Percentiles rank a stretch among this genome's conserved stretches.
phyloP scores from a whole-genome alignment of 768 basidiomycete species.

The Collybia sordida region DNA sequence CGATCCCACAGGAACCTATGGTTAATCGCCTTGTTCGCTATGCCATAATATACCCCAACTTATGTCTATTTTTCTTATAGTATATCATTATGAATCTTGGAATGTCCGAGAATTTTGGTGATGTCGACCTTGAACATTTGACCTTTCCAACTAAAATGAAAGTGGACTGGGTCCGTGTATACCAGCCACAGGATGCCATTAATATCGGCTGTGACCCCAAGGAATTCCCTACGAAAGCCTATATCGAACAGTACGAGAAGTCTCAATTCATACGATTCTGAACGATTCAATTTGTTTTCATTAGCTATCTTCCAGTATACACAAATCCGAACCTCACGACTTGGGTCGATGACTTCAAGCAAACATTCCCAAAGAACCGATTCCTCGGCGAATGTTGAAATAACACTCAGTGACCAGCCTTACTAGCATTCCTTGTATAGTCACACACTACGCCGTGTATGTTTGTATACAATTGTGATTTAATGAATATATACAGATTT shows the following conservation, averaged over 20 bases:
- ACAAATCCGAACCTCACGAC: conserved; percentile 63
- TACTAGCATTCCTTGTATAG: too few relatives aligned
- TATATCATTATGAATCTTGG: conserved; percentile 84
- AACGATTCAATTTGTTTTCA: neutral
- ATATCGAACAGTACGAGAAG: conserved; percentile 58
- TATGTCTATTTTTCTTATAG: conserved; percentile 32
- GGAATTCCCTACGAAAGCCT: conserved; percentile 65
- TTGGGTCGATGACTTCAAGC: conserved; percentile 49
- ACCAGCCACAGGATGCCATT: conserved; percentile 59
- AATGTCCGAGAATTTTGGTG: conserved; percentile 76
- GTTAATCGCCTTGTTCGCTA: conserved; percentile 33
- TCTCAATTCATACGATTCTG: neutral
- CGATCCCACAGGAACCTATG: conserved; percentile 85
- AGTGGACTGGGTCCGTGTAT: conserved; percentile 62
- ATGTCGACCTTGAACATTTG: conserved; percentile 66
- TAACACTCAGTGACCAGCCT: neutral
- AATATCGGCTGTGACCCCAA: conserved; percentile 76
- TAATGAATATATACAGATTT: too few relatives aligned
- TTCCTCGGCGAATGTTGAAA: conserved; percentile 37
- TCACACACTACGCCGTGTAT: too few relatives aligned
- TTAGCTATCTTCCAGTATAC: conserved; percentile 65
- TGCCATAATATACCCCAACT: neutral
- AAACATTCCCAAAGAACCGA: conserved; percentile 62
- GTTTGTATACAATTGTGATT: too few relatives aligned
- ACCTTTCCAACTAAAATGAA: conserved; percentile 61